Evolutionary conservation across 176 grass and related monocot genomes (phyloP).

Genomic region (Pontederia paniculata): DNA sequence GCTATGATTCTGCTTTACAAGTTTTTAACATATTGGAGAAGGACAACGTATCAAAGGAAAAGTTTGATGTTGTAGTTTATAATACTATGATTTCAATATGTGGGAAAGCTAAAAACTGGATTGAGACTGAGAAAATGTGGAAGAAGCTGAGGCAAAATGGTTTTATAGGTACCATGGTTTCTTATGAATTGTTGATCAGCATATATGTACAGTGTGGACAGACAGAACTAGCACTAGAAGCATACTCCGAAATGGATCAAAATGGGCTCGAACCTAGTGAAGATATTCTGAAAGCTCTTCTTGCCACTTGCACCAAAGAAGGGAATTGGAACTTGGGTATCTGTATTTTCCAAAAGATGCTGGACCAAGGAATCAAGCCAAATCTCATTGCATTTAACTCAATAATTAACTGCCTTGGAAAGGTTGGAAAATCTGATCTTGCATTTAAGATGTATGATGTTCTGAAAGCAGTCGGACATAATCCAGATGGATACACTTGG

Average conservation of each 20-base stretch:
- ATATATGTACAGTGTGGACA: conserved; percentile 81
- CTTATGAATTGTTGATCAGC: conserved; percentile 76
- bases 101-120: conserved; percentile 65
- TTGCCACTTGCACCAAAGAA: conserved; percentile 77
- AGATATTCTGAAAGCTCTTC: conserved; percentile 75
- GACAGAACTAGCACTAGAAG: conserved; percentile 49
- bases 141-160: conserved; percentile 42
- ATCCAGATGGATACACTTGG: conserved; percentile 82
- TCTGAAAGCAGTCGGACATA: conserved; percentile 41
- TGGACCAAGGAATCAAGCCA: conserved; percentile 60
- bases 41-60: conserved; percentile 30
- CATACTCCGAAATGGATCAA: conserved; percentile 68
- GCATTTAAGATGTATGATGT: conserved; percentile 76
- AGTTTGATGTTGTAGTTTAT: conserved; percentile 61
- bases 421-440: conserved; percentile 59
- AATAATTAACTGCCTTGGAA: conserved; percentile 73
- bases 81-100: conserved; percentile 82
- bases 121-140: conserved; percentile 63
- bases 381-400: conserved; percentile 77
- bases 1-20: conserved; percentile 38
- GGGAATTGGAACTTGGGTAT: conserved; percentile 65
- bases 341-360: conserved; percentile 50
- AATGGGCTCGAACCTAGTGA: conserved; percentile 49
- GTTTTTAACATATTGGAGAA: conserved; percentile 42
- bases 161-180: conserved; percentile 46